phyloP scores from a whole-genome alignment of 495 filamentous ascomycete genomes.

The Aspergillus steynii region DNA sequence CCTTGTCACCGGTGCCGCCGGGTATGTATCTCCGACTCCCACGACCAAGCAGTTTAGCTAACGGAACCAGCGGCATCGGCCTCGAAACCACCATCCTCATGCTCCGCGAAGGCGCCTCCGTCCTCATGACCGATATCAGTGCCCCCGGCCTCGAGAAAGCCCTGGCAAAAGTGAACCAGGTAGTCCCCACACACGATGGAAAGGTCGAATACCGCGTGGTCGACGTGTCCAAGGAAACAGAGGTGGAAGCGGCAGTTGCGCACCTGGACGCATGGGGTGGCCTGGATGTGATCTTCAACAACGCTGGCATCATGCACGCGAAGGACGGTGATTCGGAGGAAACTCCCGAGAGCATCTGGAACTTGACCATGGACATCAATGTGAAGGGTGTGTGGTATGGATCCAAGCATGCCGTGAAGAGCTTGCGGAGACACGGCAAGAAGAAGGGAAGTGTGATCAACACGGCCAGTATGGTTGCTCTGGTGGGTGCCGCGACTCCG shows the following conservation, averaged over 20 bases:
- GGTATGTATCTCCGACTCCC: conserved; percentile 55
- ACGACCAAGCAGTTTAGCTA: not conserved
- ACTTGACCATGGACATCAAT: conserved; percentile 90
- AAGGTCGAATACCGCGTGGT: conserved; percentile 60
- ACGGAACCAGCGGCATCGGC: conserved; percentile 74
- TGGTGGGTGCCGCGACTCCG: conserved; percentile 91
- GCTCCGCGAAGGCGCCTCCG: conserved; percentile 81
- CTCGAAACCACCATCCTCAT: conserved; percentile 94
- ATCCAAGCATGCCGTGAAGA: conserved; percentile 85
- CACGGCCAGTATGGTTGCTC: conserved; percentile 88
- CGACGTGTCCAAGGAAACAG: conserved; percentile 70
- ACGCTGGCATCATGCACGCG: conserved; percentile 96
- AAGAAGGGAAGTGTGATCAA: conserved; percentile 83
- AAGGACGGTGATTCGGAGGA: conserved; percentile 82
- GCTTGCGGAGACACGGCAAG: conserved; percentile 80
- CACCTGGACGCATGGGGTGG: conserved; percentile 82
- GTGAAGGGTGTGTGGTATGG: conserved; percentile 99
- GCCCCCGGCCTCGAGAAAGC: conserved; percentile 69
- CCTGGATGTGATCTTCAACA: conserved; percentile 97
- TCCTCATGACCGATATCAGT: conserved; percentile 86
- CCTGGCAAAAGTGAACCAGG: conserved; percentile 64
- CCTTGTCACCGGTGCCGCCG: conserved; percentile 85
- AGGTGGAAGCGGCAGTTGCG: conserved; percentile 71
- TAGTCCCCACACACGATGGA: conserved; percentile 56
- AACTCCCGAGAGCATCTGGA: conserved; percentile 91